Base-by-base conservation (phyloP, 148 eudicot species). In the Camellia sinensis region DNA sequence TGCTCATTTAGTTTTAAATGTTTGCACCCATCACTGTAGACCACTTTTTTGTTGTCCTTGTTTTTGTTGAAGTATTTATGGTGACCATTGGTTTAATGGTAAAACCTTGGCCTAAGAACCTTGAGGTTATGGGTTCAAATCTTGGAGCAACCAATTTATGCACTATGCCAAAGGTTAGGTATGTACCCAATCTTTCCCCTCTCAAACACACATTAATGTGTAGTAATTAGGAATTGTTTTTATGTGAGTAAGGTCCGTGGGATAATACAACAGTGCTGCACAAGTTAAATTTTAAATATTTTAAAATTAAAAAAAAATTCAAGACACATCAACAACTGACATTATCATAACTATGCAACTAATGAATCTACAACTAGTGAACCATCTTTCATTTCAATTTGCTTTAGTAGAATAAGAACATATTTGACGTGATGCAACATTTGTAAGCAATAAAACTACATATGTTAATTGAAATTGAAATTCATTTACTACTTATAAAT, bases 361-460 rank as follows among this genome's bases (percentile, higher is more conserved):
- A 60, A 60, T 7, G 56, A 18, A 7, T 54, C 56, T 9, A 46
- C 48, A 45, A 45, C 50, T 37, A 71, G 0, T 18, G 10, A 14
- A 1, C 3, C 8, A 45, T 17, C 41, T 45, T 71, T 18, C 19
- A 0, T 48, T n/a, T 6, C 4, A 2, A 71, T 45, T 18, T 71
- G 54, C 54, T 45, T 71, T 46, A 18, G 74, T 71, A 71, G 74
- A 71, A 46, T 71, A 18, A 71, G 15, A 46, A 71, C 54, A 18
- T 6, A 69, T 18, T 44, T 43, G n/a, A 71, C 8, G 29, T 45
- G 52, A 60, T 7, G 4, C 3, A 15, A 60, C 64, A 45, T 29
- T 45, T 70, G 46, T 9, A 44, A 70, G 14, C 43, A 48, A 70
- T 8, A 70, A 70, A 70, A 9, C 29, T 45, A 29, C 54, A 69